Conservation (phyloP, 352 stramenopile genomes). For the Globisporangium nagaii region DNA sequence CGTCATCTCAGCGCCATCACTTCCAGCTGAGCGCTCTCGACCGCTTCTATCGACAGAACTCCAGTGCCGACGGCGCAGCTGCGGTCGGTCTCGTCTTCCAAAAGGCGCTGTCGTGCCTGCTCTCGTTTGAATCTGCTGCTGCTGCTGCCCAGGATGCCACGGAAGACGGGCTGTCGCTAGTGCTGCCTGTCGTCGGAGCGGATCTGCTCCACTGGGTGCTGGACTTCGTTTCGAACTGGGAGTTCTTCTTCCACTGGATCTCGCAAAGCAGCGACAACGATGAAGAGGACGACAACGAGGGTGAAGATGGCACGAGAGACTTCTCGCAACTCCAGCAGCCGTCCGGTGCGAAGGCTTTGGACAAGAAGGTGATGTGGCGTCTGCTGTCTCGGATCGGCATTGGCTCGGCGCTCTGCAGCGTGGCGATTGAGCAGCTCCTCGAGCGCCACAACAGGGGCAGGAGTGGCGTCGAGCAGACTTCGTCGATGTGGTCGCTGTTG, state of each 20-base stretch:
- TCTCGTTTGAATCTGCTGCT: conserved; percentile 32
- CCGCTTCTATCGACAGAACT: conserved; percentile 44
- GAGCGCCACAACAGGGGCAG: not conserved
- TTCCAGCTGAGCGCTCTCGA: conserved; percentile 40
- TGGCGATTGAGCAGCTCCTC: conserved; percentile 31
- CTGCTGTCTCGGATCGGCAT: conserved; percentile 41
- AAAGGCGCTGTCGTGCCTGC: conserved; percentile 37
- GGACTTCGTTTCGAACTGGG: conserved; percentile 42
- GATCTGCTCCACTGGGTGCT: conserved; percentile 27
- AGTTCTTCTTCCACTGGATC: conserved; percentile 54
- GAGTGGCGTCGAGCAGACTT: not conserved
- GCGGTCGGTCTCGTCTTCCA: conserved; percentile 37
- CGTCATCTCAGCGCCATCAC: conserved; percentile 2
- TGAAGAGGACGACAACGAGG: conserved; percentile 2
- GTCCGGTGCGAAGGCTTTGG: not conserved
- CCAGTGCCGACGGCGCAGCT: conserved; percentile 37
- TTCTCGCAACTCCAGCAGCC: not conserved
- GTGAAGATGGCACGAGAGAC: too few species aligned
- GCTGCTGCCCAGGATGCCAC: not conserved
- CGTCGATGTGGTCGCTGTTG: conserved; percentile 44
- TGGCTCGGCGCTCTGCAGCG: conserved; percentile 42
- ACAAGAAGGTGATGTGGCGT: conserved; percentile 27
- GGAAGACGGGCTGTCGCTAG: not conserved
- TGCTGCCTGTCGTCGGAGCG: not conserved
- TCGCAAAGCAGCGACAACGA: conserved; percentile 24